These are phyloP conservation scores for Alternaria gaisen DNA, from an alignment of 2,329 filamentous ascomycete species.

Conservation along the genomic window DNA sequence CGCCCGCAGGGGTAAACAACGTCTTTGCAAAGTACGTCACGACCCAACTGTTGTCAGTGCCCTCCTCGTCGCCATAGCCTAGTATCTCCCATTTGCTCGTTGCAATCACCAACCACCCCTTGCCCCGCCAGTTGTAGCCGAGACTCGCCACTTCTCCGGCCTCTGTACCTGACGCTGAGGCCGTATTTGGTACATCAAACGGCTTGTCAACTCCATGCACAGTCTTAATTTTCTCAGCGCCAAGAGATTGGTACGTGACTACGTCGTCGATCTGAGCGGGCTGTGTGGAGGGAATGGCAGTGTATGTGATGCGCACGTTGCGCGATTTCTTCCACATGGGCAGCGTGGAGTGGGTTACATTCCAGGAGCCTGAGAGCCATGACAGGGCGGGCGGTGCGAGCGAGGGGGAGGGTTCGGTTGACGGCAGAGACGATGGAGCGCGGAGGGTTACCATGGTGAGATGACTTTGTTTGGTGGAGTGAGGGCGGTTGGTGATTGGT, in stretches of 20 bases:
- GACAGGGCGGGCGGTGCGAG: constrained; percentile 49
- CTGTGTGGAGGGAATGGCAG: constrained; percentile 43
- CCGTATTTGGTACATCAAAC: constrained; percentile 37
- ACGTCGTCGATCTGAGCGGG: constrained; percentile 69
- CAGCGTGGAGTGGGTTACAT: constrained; percentile 51
- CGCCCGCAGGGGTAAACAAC: constrained; percentile 80
- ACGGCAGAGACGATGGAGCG: constrained; percentile 35
- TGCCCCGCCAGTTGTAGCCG: constrained; percentile 74
- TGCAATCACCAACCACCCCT: constrained; percentile 76
- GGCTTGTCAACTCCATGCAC: constrained; percentile 72
- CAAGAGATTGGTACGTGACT: constrained; percentile 72
- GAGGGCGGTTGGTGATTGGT: background rate
- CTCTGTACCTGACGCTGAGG: background rate
- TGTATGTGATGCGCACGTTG: constrained; percentile 84
- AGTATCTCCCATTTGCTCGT: constrained; percentile 82
- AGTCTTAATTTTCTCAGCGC: constrained; percentile 62
- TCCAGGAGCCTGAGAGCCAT: constrained; percentile 47
- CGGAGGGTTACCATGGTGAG: constrained; percentile 36
- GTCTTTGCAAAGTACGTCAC: constrained; percentile 88
- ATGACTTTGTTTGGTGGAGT: background rate
- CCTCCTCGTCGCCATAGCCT: constrained; percentile 71
- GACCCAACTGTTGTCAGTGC: constrained; percentile 67
- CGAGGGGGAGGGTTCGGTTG: constrained; percentile 24
- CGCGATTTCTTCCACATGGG: constrained; percentile 80
- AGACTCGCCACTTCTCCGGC: constrained; percentile 59